Evolutionary conservation across 2,329 filamentous ascomycete species (phyloP), one percentile per base, ranked within the genome.

Genomic region (Arachnopeziza araneosa): DNA sequence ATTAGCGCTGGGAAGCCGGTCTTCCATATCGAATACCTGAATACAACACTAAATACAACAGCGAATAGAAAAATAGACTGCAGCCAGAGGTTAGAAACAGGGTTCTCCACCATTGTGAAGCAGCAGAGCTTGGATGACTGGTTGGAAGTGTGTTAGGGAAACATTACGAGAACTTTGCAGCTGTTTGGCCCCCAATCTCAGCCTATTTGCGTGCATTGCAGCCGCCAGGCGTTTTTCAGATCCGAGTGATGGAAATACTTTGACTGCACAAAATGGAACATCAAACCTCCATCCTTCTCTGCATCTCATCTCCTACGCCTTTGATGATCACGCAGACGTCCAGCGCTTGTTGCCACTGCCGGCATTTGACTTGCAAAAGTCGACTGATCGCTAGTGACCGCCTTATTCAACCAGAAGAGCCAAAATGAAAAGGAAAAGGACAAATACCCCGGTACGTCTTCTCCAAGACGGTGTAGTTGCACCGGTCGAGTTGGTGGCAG

Each of bases 21-120:
- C 36, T 89, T 90, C 71, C 83, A 89, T 69, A 88, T 90, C 63
- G 87, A 90, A 74, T 90, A 90, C 68, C 85, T 85, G 2, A 75
- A 80, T 7, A 30, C 48, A 30, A 59, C 62, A 17, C 57, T 57
- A 1, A 48, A 52, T 17, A 54, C 60, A 21, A 64, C 30, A 7
- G 2, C 24, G 19, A 52, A 17, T 24, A 22, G 24, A 26, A 58
- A 59, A 24, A 14, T 21, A 50, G 4, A 24, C 7, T 65, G 65
- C 50, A 48, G 50, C 12, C 24, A 58, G 49, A 44, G 50, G 9
- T 36, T 23, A 10, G 55, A 30, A 23, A 22, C 36, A 14, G 59
- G 60, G 0, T 67, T 63, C 49, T 64, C 62, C 1, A 64, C 61
- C 26, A 24, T 63, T 2, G 26, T 66, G 52, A 65, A 64, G 23